Conservation (phyloP, 2,329 filamentous ascomycete genomes). For the Colletotrichum theobromicola region DNA sequence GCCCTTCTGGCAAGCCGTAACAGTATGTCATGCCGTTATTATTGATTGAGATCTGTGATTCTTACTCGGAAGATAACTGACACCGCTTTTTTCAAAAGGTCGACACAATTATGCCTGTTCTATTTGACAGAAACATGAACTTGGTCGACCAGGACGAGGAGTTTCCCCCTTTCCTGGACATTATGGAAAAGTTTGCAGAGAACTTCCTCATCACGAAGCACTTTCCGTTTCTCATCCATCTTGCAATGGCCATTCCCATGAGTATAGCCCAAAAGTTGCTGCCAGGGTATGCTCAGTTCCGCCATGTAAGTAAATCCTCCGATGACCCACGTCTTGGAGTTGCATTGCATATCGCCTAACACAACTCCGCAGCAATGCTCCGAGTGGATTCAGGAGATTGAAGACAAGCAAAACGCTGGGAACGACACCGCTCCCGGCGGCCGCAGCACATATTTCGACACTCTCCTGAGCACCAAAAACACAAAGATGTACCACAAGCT, state of each 20-base stretch:
- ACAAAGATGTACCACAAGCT: not conserved
- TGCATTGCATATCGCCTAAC: not conserved
- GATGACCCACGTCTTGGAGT: too few species aligned
- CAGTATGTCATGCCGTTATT: not conserved
- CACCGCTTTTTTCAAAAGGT: not conserved
- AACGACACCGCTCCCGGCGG: not conserved
- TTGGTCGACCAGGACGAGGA: not conserved
- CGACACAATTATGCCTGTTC: not conserved
- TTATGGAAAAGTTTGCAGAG: not conserved
- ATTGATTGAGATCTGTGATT: not conserved
- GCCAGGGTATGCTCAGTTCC: not conserved
- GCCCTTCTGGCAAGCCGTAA: not conserved
- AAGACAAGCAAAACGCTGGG: not conserved
- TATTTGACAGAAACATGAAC: not conserved
- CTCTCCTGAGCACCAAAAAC: not conserved
- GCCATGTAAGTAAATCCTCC: not conserved
- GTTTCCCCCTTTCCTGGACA: not conserved
- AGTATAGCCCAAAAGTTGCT: not conserved
- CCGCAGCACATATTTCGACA: not conserved
- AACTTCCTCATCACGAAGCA: not conserved
- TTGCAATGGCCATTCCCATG: not conserved
- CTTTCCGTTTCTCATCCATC: not conserved
- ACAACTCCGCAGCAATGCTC: not conserved
- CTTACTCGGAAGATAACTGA: rapidly evolving
- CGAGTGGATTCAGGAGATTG: not conserved